Conservation (phyloP, 2,329 filamentous ascomycete genomes). For the Phyllosticta citrichinensis region DNA sequence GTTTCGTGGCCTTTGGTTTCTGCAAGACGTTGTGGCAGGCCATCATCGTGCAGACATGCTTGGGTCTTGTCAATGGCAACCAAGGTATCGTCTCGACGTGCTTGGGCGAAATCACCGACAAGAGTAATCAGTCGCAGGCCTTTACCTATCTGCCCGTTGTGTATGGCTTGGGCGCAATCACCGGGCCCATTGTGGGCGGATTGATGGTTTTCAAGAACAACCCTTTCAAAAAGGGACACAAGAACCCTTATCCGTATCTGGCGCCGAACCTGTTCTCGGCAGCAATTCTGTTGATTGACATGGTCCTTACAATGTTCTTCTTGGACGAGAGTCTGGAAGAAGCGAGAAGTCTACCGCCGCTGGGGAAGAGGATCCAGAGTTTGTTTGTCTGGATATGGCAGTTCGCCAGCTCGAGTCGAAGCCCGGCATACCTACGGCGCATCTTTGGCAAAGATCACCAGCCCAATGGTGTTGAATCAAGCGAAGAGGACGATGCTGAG, state of each 20-base stretch:
- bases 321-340: constrained; percentile 78
- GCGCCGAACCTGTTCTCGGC: constrained; percentile 75
- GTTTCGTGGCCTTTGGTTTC: constrained; percentile 81
- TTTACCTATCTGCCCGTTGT: constrained; percentile 93
- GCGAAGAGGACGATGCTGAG: constrained; percentile 35
- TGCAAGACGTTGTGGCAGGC: constrained; percentile 76
- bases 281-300: constrained; percentile 58
- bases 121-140: constrained; percentile 84
- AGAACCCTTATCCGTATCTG: constrained; percentile 67
- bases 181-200: constrained; percentile 84
- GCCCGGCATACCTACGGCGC: constrained; percentile 49
- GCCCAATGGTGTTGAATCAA: constrained; percentile 28
- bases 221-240: constrained; percentile 41
- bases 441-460: constrained; percentile 18
- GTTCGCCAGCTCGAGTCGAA: constrained; percentile 48
- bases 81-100: constrained; percentile 90
- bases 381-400: constrained; percentile 62
- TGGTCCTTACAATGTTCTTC: constrained; percentile 66
- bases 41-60: constrained; percentile 72
- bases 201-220: constrained; percentile 59
- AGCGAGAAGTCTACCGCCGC: constrained; percentile 49
- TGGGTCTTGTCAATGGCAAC: constrained; percentile 93
- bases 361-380: constrained; percentile 48
- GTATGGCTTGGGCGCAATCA: constrained; percentile 91
- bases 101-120: constrained; percentile 87